Percentiles rank a stretch among this genome's conserved stretches.
Evolutionary conservation across 1,284 basidiomycete genomes (phyloP).

Genomic region (Sanghuangporus sanghuang): DNA sequence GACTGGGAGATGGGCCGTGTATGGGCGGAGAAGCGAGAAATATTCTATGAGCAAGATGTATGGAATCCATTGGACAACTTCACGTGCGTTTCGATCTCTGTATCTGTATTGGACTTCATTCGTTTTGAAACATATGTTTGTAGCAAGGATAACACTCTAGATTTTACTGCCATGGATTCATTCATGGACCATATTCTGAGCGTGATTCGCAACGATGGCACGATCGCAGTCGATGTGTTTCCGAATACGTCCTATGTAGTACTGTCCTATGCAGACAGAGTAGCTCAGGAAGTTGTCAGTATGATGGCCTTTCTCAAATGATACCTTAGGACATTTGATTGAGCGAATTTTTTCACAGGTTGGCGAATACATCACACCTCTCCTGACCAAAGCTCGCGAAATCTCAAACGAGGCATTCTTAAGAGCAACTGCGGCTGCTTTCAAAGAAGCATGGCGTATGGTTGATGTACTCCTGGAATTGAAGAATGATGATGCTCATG

Average conservation of each 20-base stretch:
- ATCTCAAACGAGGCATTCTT: slow-evolving; percentile 75
- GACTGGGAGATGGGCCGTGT: slow-evolving; percentile 91
- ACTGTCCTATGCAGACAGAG: slow-evolving; percentile 67
- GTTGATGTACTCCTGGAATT: slow-evolving; percentile 70
- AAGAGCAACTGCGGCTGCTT: slow-evolving; percentile 84
- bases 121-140: slow-evolving; percentile 2
- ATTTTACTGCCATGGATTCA: slow-evolving; percentile 90
- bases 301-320: slow-evolving; percentile 2
- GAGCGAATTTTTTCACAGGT: slow-evolving; percentile 43
- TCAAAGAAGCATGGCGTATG: slow-evolving; percentile 83
- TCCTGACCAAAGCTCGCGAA: slow-evolving; percentile 75
- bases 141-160: slow-evolving; percentile 49
- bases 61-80: slow-evolving; percentile 85
- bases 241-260: slow-evolving; percentile 73
- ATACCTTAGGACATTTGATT: slow-evolving; percentile 1
- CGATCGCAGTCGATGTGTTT: slow-evolving; percentile 80
- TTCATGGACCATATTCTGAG: slow-evolving; percentile 75
- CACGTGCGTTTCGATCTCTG: slow-evolving; percentile 46
- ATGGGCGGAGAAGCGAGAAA: slow-evolving; percentile 90
- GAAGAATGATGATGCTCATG: slow-evolving; percentile 25
- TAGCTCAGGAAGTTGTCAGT: slow-evolving; percentile 74
- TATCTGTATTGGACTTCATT: neutral
- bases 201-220: slow-evolving; percentile 70
- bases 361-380: slow-evolving; percentile 78
- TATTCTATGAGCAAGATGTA: slow-evolving; percentile 82